phyloP scores from a whole-genome alignment of 139 green algal species.

The Micractinium sp. region DNA sequence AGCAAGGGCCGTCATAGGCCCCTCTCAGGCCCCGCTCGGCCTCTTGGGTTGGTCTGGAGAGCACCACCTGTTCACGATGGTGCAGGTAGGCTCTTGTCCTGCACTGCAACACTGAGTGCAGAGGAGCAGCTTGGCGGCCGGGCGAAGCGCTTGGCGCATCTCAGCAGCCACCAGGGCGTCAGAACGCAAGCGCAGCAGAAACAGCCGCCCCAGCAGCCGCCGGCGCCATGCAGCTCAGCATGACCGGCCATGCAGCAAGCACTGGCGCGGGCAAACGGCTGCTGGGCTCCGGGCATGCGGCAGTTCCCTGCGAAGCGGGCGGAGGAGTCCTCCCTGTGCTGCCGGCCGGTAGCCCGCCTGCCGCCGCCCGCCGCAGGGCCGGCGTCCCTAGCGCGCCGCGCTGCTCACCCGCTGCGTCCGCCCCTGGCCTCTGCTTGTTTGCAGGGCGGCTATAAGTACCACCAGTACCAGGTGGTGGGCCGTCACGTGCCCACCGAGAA shows the following conservation, averaged over 20 bases:
- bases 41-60: neutral
- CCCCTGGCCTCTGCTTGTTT: neutral
- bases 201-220: neutral
- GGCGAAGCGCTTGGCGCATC: too few species aligned
- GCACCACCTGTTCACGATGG: neutral
- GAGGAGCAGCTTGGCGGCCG: too few species aligned
- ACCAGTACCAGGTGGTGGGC: slow-evolving; percentile 99
- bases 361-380: neutral
- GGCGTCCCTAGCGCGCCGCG: neutral
- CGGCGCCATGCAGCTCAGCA: neutral
- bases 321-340: neutral
- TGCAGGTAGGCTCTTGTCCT: neutral
- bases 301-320: neutral
- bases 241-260: neutral
- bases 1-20: too few species aligned
- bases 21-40: neutral
- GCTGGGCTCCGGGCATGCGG: neutral
- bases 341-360: neutral
- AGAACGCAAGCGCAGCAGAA: too few species aligned
- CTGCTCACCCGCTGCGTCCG: neutral
- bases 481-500: slow-evolving; percentile 92
- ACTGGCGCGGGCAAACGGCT: neutral
- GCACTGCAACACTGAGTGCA: too few species aligned
- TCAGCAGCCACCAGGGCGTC: too few species aligned
- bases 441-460: slow-evolving; percentile 91